A percentile compares a stretch with the other conserved stretches of the same genome.
Evolutionary conservation across 345 rosid genomes (phyloP).

Genomic region (Arabidopsis thaliana): TAIR10.1 NC_003070.9:26723501-26724000

Average conservation of each 20-base stretch:
- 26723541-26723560: conserved; percentile 45
- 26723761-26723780: neutral
- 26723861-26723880: conserved; percentile 16
- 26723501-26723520: conserved; percentile 28
- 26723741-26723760: neutral
- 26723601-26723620: conserved; percentile 46
- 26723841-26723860: neutral
- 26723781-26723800: neutral
- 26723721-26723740: neutral
- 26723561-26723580: conserved; percentile 46
- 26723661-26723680: conserved; percentile 26
- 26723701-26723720: neutral
- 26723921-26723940: neutral
- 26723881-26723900: conserved; percentile 4
- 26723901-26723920: conserved; percentile 11
- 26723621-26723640: conserved; percentile 43
- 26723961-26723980: neutral
- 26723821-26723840: neutral
- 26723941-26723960: neutral
- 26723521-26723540: conserved; percentile 44
- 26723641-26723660: conserved; percentile 38
- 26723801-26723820: conserved; percentile 4
- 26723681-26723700: conserved; percentile 14
- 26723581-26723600: conserved; percentile 35
- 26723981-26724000: neutral